Base-by-base conservation (phyloP, 2,329 filamentous ascomycete genomes). In the Periconia sp. region DNA sequence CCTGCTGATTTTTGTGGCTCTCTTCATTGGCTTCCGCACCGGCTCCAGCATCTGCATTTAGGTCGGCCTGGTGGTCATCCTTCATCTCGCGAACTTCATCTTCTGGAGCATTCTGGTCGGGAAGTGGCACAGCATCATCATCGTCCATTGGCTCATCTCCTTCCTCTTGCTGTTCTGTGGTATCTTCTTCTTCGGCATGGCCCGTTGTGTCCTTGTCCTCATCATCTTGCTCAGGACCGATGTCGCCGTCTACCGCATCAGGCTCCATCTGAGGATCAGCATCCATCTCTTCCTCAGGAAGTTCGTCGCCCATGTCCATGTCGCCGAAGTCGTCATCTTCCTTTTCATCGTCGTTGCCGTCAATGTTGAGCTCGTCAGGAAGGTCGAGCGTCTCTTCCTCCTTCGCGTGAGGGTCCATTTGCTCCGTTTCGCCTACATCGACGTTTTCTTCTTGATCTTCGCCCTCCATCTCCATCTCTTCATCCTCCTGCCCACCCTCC, bases 321-420 rank as follows among this genome's bases (percentile, higher is more conserved):
- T 70, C 61, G 2, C 58, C 61, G 29, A 61, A 40, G 26, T 60
- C 55, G 26, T 75, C 71, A 51, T 82, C 78, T 2, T 88, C 69
- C 40, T 83, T 76, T 4, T 81, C 80, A 13, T 79, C 77, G 7
- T 73, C 80, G 19, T 88, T 76, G 7, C 82, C 86, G 52, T 92
- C 87, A 41, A 94, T 80, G 43, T 95, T 85, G 78, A 96, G 87
- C 52, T 96, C 89, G 29, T 96, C 91, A 0, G 91, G 91, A 16
- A 96, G 76, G 32, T 92, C 90, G 46, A 96, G 76, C 2, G 86
- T 85, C 47, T 95, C 85, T 57, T 90, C 86, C 64, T 96, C 87
- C 56, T 92, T 82, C 2, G 89, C 82, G 58, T 92, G 86, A 37
- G 90, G 86, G 66, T 89, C 85, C 46, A 82, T 79, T 46, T 82